Evolutionary conservation across 306 rosid species (phyloP).

Genomic region (Elaeagnus macrophylla): DNA sequence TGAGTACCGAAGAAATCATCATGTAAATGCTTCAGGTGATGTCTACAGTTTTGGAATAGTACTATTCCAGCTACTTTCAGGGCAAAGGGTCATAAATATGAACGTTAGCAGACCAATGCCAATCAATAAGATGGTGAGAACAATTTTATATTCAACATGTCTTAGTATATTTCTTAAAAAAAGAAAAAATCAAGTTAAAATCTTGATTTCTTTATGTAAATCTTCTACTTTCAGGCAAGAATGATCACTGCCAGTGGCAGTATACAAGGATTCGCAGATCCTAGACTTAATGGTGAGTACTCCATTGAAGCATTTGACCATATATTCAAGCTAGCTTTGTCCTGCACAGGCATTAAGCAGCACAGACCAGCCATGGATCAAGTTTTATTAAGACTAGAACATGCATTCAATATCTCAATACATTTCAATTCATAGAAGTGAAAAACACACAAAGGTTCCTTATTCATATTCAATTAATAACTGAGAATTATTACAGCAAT

Average conservation of each 20-base stretch:
- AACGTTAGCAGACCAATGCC: conserved; percentile 36
- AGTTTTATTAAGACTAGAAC: conserved; percentile 35
- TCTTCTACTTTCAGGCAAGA: conserved; percentile 35
- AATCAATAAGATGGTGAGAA: conserved; percentile 42
- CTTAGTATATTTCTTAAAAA: not conserved
- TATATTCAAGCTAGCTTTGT: conserved; percentile 42
- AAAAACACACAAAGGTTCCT: not conserved
- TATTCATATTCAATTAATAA: conserved; percentile 8
- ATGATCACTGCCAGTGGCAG: conserved; percentile 27
- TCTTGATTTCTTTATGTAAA: not conserved
- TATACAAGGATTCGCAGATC: conserved; percentile 42
- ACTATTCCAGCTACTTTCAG: conserved; percentile 50
- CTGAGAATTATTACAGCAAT: not conserved
- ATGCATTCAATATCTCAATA: conserved; percentile 33
- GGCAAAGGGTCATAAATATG: conserved; percentile 45
- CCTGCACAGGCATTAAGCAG: conserved; percentile 40
- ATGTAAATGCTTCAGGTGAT: conserved; percentile 55
- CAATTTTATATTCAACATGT: not conserved
- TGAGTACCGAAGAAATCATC: conserved; percentile 48
- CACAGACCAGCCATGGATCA: conserved; percentile 48
- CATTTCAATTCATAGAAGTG: conserved; percentile 12
- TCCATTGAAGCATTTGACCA: conserved; percentile 45
- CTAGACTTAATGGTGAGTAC: conserved; percentile 41
- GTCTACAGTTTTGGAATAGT: conserved; percentile 65
- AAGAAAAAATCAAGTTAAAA: not conserved